These are phyloP conservation scores for Calonectria ilicicola DNA, from an alignment of 2,329 filamentous ascomycete genomes.

Conservation along the genomic window DNA sequence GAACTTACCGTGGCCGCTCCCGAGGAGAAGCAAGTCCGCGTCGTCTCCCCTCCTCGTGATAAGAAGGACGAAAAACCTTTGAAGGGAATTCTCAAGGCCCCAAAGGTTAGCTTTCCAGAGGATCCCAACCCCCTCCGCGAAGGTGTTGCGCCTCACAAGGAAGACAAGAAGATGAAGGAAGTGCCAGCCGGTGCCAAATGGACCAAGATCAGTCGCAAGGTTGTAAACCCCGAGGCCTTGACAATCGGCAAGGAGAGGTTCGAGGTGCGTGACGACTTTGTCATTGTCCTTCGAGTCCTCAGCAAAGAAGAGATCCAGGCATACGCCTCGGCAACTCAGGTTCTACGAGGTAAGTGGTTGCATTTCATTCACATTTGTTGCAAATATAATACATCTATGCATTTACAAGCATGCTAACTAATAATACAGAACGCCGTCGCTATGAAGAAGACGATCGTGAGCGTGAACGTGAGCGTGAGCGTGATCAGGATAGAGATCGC, in stretches of 20 bases:
- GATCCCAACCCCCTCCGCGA: constrained; percentile 86
- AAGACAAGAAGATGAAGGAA: constrained; percentile 77
- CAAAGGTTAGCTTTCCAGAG: constrained; percentile 87
- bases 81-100: constrained; percentile 88
- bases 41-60: constrained; percentile 78
- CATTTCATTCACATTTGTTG: neutral
- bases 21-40: constrained; percentile 66
- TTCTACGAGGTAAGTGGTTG: constrained; percentile 76
- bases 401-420: constrained; percentile 25
- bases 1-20: constrained; percentile 48
- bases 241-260: constrained; percentile 90
- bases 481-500: constrained; percentile 35
- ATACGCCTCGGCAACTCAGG: constrained; percentile 83
- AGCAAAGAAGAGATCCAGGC: constrained; percentile 90
- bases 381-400: too few species aligned
- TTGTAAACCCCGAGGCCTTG: constrained; percentile 91
- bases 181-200: constrained; percentile 85
- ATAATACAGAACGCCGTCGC: constrained; percentile 46
- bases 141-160: constrained; percentile 93
- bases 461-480: constrained; percentile 39
- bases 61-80: constrained; percentile 75
- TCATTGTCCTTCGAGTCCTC: constrained; percentile 90
- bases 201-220: constrained; percentile 90
- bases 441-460: constrained; percentile 44
- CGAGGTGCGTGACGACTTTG: constrained; percentile 91